A percentile compares a stretch with the other conserved stretches of the same genome.
These are phyloP conservation scores for Fraxinus velutina DNA, from an alignment of 305 asterid species.

Conservation along the genomic window DNA sequence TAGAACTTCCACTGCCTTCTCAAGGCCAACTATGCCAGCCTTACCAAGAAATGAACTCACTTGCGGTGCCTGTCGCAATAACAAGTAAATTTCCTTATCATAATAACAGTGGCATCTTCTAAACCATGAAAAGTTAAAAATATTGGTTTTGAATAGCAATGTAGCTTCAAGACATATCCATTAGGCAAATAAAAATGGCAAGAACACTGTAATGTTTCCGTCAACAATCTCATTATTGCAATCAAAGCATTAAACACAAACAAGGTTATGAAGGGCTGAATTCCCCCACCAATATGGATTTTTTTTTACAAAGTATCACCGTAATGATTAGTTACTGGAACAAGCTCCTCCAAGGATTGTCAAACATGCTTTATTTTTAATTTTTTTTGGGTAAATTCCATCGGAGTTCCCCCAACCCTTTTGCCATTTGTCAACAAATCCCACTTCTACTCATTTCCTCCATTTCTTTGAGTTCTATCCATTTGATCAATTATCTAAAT, in stretches of 20 bases:
- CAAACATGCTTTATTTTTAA: neutral
- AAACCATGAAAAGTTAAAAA: neutral
- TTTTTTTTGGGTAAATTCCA: neutral
- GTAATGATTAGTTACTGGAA: constrained; percentile 4
- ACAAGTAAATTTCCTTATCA: neutral
- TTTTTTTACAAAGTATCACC: neutral
- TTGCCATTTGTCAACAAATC: neutral
- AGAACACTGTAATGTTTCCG: neutral
- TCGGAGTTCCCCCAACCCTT: neutral
- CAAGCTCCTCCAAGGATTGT: neutral
- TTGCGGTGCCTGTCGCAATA: constrained; percentile 58
- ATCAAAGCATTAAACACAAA: constrained; percentile 3
- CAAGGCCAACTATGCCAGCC: constrained; percentile 81
- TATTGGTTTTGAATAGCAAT: neutral
- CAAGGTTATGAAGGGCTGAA: neutral
- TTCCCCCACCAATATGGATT: neutral
- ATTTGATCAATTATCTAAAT: neutral
- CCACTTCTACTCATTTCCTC: no score
- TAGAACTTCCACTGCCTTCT: constrained; percentile 83
- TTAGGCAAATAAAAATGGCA: constrained; percentile 1
- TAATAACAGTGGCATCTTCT: constrained; percentile 14
- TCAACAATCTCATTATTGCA: neutral
- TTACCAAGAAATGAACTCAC: constrained; percentile 85
- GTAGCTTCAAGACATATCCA: neutral
- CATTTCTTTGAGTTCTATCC: neutral